Conservation (phyloP, 306 rosid genomes). For the Prunus campanulata region DNA sequence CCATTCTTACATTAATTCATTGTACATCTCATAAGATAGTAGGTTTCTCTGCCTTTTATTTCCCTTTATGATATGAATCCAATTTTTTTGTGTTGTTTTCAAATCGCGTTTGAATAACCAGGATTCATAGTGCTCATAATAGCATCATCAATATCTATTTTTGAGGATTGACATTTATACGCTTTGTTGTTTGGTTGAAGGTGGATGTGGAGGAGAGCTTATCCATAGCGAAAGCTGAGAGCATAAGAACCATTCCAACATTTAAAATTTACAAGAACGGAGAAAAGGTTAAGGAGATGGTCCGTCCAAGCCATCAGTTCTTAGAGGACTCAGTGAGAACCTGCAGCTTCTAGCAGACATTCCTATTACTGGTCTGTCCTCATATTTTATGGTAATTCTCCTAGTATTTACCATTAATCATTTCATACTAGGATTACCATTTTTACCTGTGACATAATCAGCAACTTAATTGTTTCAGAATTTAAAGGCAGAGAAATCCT, state of each 20-base stretch:
- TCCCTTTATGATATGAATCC: too few species aligned
- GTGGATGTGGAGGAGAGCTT: conserved; percentile 76
- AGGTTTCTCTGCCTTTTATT: neutral
- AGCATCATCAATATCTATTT: neutral
- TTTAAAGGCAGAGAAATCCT: conserved; percentile 46
- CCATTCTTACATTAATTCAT: neutral
- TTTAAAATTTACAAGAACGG: conserved; percentile 83
- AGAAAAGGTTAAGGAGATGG: conserved; percentile 74
- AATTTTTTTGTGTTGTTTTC: too few species aligned
- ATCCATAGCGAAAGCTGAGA: conserved; percentile 62
- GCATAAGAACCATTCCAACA: conserved; percentile 65
- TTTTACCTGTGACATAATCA: conserved; percentile 54
- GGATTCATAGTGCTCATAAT: neutral
- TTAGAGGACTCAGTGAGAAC: conserved; percentile 74
- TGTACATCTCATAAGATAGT: neutral
- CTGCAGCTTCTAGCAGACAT: conserved; percentile 41
- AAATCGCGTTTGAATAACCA: too few species aligned
- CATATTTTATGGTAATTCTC: conserved; percentile 40
- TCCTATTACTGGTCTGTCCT: conserved; percentile 23
- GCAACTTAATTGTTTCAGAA: conserved; percentile 51
- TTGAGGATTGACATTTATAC: neutral
- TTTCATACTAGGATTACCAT: conserved; percentile 43
- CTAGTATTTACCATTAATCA: conserved; percentile 9
- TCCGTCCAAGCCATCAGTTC: conserved; percentile 60
- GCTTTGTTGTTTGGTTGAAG: conserved; percentile 29